A percentile compares a stretch with the other conserved stretches of the same genome.
phyloP scores from a whole-genome alignment of 768 basidiomycete species.

The Leucosporidium yakuticum region DNA sequence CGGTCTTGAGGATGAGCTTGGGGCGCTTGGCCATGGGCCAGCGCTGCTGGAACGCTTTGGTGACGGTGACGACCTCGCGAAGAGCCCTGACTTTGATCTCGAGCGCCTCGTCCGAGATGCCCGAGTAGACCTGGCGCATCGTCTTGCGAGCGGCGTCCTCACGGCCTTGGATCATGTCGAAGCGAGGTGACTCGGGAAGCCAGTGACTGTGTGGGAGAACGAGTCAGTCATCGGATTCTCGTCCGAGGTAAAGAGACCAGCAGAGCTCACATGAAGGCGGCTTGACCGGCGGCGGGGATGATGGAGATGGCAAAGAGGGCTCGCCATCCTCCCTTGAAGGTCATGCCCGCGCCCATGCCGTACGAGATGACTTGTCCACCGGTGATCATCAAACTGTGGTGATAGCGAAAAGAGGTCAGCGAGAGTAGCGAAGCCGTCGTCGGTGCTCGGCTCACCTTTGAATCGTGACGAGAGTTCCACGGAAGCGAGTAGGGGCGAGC shows the following conservation, averaged over 20 bases:
- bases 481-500: neutral
- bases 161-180: neutral
- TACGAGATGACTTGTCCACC: conserved; percentile 1
- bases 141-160: neutral
- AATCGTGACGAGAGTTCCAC: neutral
- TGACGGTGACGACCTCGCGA: neutral
- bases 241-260: too few relatives aligned
- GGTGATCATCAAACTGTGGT: neutral
- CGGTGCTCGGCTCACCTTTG: neutral
- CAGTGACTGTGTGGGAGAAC: neutral
- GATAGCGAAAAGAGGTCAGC: too few relatives aligned
- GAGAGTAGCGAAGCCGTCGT: too few relatives aligned
- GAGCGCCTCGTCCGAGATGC: neutral
- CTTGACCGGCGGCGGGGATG: neutral
- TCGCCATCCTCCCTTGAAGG: neutral
- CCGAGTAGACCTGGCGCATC: neutral
- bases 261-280: neutral
- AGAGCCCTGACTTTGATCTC: neutral
- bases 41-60: neutral
- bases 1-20: neutral
- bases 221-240: too few relatives aligned
- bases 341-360: neutral
- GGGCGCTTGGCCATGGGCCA: neutral
- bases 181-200: neutral
- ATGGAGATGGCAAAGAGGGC: neutral